These are phyloP conservation scores for Skeletonema grethae DNA, from an alignment of 108 stramenopile species.

Conservation along the genomic window DNA sequence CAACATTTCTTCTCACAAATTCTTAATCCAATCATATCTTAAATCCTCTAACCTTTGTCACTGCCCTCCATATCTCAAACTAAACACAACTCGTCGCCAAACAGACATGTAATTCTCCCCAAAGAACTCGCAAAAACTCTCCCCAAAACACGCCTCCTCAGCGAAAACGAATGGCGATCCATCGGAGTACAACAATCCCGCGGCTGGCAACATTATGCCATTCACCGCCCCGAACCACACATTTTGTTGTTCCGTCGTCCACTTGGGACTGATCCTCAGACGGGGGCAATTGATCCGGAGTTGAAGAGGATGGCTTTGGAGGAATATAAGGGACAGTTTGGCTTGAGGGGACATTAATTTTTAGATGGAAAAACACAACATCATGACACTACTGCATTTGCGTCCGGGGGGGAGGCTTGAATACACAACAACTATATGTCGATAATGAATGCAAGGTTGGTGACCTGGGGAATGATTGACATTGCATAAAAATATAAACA, in stretches of 20 bases:
- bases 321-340: constrained; percentile 88
- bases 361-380: neutral
- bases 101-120: constrained; percentile 95
- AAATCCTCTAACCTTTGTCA: too few species aligned
- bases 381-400: neutral
- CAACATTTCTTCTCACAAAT: too few species aligned
- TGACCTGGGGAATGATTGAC: neutral
- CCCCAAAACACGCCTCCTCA: constrained; percentile 91
- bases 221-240: constrained; percentile 98
- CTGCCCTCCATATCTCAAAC: too few species aligned
- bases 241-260: constrained; percentile 98
- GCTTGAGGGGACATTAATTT: constrained; percentile 43
- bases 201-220: constrained; percentile 99
- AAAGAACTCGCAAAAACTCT: constrained; percentile 95
- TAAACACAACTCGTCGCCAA: neutral
- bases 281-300: constrained; percentile 86
- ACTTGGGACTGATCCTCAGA: constrained; percentile 96
- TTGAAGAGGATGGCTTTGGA: constrained; percentile 82
- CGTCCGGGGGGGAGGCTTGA: neutral
- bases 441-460: too few species aligned
- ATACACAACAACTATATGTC: too few species aligned
- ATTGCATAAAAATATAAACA: constrained; percentile 2
- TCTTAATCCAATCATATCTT: too few species aligned
- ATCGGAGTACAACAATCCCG: constrained; percentile 97
- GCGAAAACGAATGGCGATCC: constrained; percentile 96